Conservation (phyloP, 2,329 filamentous ascomycete species). For the Orbilia oligospora region DNA sequence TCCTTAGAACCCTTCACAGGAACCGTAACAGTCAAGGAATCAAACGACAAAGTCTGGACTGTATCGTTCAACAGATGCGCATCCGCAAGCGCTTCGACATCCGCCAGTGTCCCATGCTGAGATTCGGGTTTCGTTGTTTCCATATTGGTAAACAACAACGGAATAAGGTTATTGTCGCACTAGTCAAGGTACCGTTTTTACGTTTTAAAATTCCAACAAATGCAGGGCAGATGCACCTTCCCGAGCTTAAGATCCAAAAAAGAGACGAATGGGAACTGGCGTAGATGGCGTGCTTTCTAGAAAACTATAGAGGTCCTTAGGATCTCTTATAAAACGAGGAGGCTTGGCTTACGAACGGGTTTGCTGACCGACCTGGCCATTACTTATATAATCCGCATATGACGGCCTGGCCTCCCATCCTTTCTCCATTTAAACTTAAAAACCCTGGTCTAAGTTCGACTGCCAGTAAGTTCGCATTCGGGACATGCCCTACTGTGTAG, state of each 20-base stretch:
- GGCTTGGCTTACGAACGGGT: slow-evolving; percentile 9
- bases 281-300: slow-evolving; percentile 21
- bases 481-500: no score
- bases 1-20: slow-evolving; percentile 47
- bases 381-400: slow-evolving; percentile 15
- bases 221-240: slow-evolving; percentile 23
- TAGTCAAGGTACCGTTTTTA: slow-evolving; percentile 12
- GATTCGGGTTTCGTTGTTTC: slow-evolving; percentile 26
- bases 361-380: background rate
- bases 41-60: slow-evolving; percentile 47
- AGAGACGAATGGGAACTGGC: slow-evolving; percentile 21
- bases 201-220: slow-evolving; percentile 25
- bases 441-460: background rate
- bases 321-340: slow-evolving; percentile 12
- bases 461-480: background rate
- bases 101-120: slow-evolving; percentile 27
- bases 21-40: slow-evolving; percentile 37
- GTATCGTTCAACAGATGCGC: slow-evolving; percentile 58
- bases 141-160: slow-evolving; percentile 11
- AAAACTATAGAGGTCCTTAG: background rate
- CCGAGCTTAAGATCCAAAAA: background rate
- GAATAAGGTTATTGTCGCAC: slow-evolving; percentile 22
- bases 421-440: no score
- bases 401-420: background rate
- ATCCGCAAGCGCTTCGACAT: slow-evolving; percentile 53